These are phyloP conservation scores for Hirsutella rhossiliensis DNA, from an alignment of 2,329 filamentous ascomycete genomes.

Conservation along the genomic window DNA sequence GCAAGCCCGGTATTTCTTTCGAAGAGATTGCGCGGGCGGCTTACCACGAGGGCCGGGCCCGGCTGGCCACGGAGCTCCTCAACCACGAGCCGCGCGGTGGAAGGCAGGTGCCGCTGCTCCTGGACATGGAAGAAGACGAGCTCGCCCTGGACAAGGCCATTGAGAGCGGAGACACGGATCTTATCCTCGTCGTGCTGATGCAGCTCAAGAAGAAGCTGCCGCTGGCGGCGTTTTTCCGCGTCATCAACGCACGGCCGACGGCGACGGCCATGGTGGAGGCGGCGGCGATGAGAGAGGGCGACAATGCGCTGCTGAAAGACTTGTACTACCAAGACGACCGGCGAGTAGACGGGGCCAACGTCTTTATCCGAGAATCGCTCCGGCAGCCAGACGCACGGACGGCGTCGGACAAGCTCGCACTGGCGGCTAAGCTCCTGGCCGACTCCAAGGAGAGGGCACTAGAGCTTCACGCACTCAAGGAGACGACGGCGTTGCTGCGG, in stretches of 20 bases:
- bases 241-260: constrained; percentile 72
- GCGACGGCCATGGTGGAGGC: constrained; percentile 86
- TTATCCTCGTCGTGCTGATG: constrained; percentile 80
- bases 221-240: constrained; percentile 82
- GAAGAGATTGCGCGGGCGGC: constrained; percentile 87
- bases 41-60: constrained; percentile 81
- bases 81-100: constrained; percentile 91
- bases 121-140: constrained; percentile 93
- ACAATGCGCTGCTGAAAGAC: constrained; percentile 81
- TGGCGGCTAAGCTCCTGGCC: constrained; percentile 69
- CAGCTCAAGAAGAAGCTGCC: constrained; percentile 85
- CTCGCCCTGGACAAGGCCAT: constrained; percentile 93
- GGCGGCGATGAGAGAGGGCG: constrained; percentile 53
- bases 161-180: constrained; percentile 86
- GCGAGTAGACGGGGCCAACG: constrained; percentile 72
- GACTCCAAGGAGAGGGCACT: constrained; percentile 72
- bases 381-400: constrained; percentile 56
- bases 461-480: constrained; percentile 64
- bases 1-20: constrained; percentile 88
- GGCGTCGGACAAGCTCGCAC: constrained; percentile 74
- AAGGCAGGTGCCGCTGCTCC: constrained; percentile 85
- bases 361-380: constrained; percentile 78
- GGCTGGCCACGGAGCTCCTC: constrained; percentile 80
- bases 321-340: constrained; percentile 96
- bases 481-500: constrained; percentile 68